Base-by-base conservation (phyloP, 2,329 filamentous ascomycete species). In the Fusarium nisikadoi region DNA sequence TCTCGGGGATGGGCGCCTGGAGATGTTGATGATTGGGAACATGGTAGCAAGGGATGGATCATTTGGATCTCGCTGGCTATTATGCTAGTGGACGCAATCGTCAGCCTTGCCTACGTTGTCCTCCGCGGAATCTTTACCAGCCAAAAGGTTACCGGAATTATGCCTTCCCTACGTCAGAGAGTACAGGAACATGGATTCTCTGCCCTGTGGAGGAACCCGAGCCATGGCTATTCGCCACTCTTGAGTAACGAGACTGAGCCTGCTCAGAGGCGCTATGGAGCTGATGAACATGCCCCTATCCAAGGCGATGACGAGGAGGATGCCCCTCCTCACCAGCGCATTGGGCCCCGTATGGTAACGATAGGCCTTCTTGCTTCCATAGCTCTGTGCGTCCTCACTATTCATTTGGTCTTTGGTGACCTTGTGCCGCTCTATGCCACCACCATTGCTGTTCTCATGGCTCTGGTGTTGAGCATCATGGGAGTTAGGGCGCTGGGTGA, bases 11-110 rank as follows among this genome's bases (percentile, higher is more conserved):
- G 96, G 96, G 96, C 96, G 14, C 93, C 94, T 6, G 96, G 95
- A 0, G 87, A 91, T 3, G 94, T 98, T 2, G 87, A 90, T 61
- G 93, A 97, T 80, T 99, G 96, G 96, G 93, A 95, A 65, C 90
- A 87, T 20, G 96, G 96, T 14, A 97, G 94, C 80, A 98, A 98
- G 83, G 96, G 95, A 42, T 99, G 96, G 96, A 98, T 99, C 67
- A 94, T 99, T 0, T 99, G 96, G 96, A 87, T 97, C 5, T 97
- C 94, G 38, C 84, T 99, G 35, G 94, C 96, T 7, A 98, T 99
- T 73, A 99, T 99, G 96, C 87, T 99, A 31, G 93, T 94, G 27
- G 96, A 99, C 81, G 94, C 95, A 1, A 87, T 99, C 7, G 89
- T 98, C 70, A 98, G 93, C 76, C 88, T 99, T 14, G 90, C 92